Evolutionary conservation across 108 stramenopile species (phyloP), one percentile per base, ranked within the genome.

Genomic region (Cafeteria roenbergensis): DNA sequence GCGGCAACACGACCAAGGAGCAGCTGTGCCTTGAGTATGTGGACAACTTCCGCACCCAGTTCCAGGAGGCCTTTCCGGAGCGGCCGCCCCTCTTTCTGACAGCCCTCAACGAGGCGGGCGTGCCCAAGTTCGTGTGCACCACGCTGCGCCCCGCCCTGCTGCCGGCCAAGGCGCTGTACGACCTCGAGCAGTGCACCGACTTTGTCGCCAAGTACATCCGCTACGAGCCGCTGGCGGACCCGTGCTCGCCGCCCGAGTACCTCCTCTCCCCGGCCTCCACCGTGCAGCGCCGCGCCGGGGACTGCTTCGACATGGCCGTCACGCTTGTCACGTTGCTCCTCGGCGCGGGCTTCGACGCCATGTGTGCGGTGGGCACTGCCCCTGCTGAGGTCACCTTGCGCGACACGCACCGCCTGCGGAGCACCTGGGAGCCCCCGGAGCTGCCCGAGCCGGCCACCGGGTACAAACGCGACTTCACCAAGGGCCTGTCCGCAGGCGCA

Each of bases 301-400:
- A 89, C 51, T 64, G 62, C 48, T 84, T 87, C 55, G 86, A 90
- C 62, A 70, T 83, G n/a, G 69, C 86, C 12, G 64, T 72, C 50
- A 56, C 86, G 33, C 66, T 88, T 1, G 72, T 73, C 57, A 81
- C 81, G 24, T 72, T 81, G 14, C 70, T 90, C 0, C 57, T 86
- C 20, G 88, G 88, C n/a, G 74, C 77, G 24, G 85, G 86, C 20
- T 89, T 81, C 68, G 86, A 89, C 62, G 86, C 88, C 0, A 86
- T 80, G 73, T 84, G 87, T 3, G 84, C 84, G 1, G 51, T 70
- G 17, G 88, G 88, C 35, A 71, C 55, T 22, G 85, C 85, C 17
- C 79, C 83, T 14, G 31, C 31, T 36, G 72, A 55, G 24, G 58
- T 81, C 20, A 77, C 80, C 27, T 33, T 75, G 29, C 55, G 66